A percentile compares a stretch with the other conserved stretches of the same genome.
Evolutionary conservation across 2,329 filamentous ascomycete genomes (phyloP).

Genomic region (Beauveria brongniartii): DNA sequence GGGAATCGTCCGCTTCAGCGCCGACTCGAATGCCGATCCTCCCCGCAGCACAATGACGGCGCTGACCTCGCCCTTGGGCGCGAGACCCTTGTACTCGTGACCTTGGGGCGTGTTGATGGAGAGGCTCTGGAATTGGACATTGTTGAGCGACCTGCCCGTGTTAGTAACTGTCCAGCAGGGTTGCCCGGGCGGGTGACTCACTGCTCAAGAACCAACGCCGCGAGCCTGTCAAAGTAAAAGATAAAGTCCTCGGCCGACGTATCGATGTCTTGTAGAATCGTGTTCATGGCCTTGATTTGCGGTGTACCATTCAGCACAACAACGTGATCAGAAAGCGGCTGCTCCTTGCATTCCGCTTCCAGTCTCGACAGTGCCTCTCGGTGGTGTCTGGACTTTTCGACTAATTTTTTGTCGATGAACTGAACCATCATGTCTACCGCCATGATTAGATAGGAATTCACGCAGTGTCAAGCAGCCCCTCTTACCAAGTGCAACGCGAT

Average conservation of each 20-base stretch:
- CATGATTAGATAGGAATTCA: not conserved
- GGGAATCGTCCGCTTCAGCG: slow-evolving; percentile 81
- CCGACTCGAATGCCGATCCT: slow-evolving; percentile 80
- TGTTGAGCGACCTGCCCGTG: slow-evolving; percentile 59
- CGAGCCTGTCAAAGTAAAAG: slow-evolving; percentile 91
- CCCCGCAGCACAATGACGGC: slow-evolving; percentile 85
- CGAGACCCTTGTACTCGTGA: slow-evolving; percentile 62
- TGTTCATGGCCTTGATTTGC: slow-evolving; percentile 83
- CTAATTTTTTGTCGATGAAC: slow-evolving; percentile 79
- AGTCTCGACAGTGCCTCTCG: slow-evolving; percentile 70
- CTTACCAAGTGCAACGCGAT: slow-evolving; percentile 76
- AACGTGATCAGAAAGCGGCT: slow-evolving; percentile 67
- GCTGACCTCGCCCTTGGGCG: slow-evolving; percentile 64
- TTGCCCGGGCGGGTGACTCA: slow-evolving; percentile 26
- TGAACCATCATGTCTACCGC: slow-evolving; percentile 77
- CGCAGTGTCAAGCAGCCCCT: too few relatives aligned
- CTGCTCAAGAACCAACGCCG: slow-evolving; percentile 76
- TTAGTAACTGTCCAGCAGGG: not conserved
- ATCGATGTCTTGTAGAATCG: slow-evolving; percentile 73
- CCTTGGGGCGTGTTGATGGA: slow-evolving; percentile 65
- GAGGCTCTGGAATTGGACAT: slow-evolving; percentile 58
- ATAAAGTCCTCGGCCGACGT: slow-evolving; percentile 85
- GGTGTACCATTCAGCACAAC: slow-evolving; percentile 66
- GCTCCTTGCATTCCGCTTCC: slow-evolving; percentile 61
- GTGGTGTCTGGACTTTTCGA: slow-evolving; percentile 78